Conservation (phyloP, 1,139 yeast species). For the Taphrina sp. region DNA sequence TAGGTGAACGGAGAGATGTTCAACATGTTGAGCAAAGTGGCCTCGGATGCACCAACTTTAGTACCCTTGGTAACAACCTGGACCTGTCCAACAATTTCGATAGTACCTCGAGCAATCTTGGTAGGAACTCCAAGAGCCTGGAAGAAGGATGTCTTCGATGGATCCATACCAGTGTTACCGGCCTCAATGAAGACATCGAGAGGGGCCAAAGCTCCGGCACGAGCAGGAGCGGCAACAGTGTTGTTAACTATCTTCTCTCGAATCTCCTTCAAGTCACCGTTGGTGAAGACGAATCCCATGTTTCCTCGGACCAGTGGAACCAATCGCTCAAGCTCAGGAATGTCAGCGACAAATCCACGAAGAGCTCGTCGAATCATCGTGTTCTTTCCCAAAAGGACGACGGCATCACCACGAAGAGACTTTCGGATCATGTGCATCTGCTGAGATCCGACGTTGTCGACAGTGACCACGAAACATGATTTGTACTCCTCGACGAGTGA, state of each 20-base stretch:
- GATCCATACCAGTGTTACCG: slow-evolving; percentile 99
- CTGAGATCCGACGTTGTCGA: slow-evolving; percentile 99
- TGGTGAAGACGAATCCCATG: slow-evolving; percentile 99
- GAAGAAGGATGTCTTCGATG: slow-evolving; percentile 99
- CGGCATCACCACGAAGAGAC: slow-evolving; percentile 91
- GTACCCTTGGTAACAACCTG: slow-evolving; percentile 83
- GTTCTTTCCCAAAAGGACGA: slow-evolving; percentile 99
- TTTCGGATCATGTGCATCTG: slow-evolving; percentile 99
- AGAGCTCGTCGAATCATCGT: slow-evolving; percentile 99
- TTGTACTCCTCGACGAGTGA: slow-evolving; percentile 93
- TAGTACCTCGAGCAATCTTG: slow-evolving; percentile 99
- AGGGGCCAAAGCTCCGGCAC: slow-evolving; percentile 99
- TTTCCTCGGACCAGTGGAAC: slow-evolving; percentile 95
- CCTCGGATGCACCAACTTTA: slow-evolving; percentile 99
- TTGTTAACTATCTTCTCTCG: slow-evolving; percentile 84
- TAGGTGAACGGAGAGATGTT: slow-evolving; percentile 99
- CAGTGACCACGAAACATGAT: slow-evolving; percentile 98
- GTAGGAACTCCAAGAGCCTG: slow-evolving; percentile 99
- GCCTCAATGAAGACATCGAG: slow-evolving; percentile 96
- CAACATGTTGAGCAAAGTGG: slow-evolving; percentile 97
- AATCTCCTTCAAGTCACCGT: slow-evolving; percentile 84
- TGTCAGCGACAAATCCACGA: slow-evolving; percentile 89
- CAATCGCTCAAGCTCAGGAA: slow-evolving; percentile 94
- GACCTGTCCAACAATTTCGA: slow-evolving; percentile 97
- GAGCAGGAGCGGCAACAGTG: slow-evolving; percentile 99